Evolutionary conservation across 495 filamentous ascomycete species (phyloP).

Genomic region (Oidiodendron maius): DNA sequence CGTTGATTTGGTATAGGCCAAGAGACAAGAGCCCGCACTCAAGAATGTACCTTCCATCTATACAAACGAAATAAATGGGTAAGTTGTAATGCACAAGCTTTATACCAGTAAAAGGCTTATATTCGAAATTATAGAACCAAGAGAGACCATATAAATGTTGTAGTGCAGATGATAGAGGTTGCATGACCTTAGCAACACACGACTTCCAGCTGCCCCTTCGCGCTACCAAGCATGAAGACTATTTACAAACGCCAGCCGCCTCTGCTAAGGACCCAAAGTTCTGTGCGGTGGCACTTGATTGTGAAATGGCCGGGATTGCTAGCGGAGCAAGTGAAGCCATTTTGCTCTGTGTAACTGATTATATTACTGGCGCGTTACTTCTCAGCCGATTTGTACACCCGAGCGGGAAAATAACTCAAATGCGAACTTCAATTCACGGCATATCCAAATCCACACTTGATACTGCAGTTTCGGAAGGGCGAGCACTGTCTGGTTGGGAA

Average conservation of each 20-base stretch:
- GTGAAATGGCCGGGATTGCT: slow-evolving; percentile 17
- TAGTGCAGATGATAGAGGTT: slow-evolving; percentile 6
- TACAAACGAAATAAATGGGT: slow-evolving; percentile 17
- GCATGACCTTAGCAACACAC: slow-evolving; percentile 13
- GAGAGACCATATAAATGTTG: slow-evolving; percentile 18
- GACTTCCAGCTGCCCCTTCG: slow-evolving; percentile 13
- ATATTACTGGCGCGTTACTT: slow-evolving; percentile 15
- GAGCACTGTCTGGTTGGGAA: slow-evolving; percentile 14
- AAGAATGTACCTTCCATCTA: slow-evolving; percentile 14
- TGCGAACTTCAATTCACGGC: slow-evolving; percentile 18
- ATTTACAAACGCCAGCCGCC: slow-evolving; percentile 8
- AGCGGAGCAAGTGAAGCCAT: slow-evolving; percentile 15
- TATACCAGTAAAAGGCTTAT: slow-evolving; percentile 4
- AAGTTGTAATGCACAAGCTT: not conserved
- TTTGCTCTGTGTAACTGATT: slow-evolving; percentile 17
- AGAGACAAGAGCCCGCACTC: slow-evolving; percentile 4
- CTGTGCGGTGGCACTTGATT: slow-evolving; percentile 15
- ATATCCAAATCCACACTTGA: slow-evolving; percentile 13
- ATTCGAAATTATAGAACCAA: slow-evolving; percentile 8
- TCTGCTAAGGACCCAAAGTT: slow-evolving; percentile 11
- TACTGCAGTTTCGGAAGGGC: slow-evolving; percentile 9
- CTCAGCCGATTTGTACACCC: slow-evolving; percentile 15
- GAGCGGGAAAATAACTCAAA: slow-evolving; percentile 6
- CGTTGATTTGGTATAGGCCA: slow-evolving; percentile 2
- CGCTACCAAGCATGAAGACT: slow-evolving; percentile 9